A percentile compares a stretch with the other conserved stretches of the same genome.
Conservation (phyloP, 129 eudicot genomes). For the Ambrosia artemisiifolia region DNA sequence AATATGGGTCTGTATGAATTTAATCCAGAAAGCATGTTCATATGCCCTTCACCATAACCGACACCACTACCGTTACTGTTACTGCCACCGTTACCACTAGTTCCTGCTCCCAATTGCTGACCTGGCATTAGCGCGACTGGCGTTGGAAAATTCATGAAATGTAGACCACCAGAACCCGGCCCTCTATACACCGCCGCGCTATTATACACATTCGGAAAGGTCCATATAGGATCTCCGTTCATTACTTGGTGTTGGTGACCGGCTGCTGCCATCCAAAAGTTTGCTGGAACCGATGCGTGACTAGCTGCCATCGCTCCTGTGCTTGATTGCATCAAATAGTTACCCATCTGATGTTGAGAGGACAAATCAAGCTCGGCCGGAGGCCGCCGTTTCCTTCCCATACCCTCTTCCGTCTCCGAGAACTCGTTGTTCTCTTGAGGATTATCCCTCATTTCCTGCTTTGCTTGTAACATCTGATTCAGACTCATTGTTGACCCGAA, state of each 20-base stretch:
- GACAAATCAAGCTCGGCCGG: slow-evolving; percentile 45
- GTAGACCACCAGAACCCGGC: slow-evolving; percentile 69
- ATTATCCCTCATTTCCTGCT: slow-evolving; percentile 51
- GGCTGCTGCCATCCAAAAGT: slow-evolving; percentile 96
- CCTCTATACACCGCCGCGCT: slow-evolving; percentile 71
- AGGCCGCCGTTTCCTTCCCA: slow-evolving; percentile 44
- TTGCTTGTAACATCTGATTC: slow-evolving; percentile 52
- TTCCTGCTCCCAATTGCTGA: slow-evolving; percentile 34
- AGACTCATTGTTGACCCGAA: slow-evolving; percentile 47
- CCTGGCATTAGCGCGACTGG: slow-evolving; percentile 69
- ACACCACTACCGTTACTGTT: slow-evolving; percentile 29
- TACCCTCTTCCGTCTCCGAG: slow-evolving; percentile 50
- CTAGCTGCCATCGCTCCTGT: slow-evolving; percentile 52
- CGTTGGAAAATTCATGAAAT: slow-evolving; percentile 88
- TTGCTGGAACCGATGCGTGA: slow-evolving; percentile 73
- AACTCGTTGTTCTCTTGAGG: slow-evolving; percentile 35
- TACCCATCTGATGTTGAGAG: slow-evolving; percentile 45
- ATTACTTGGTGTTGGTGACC: slow-evolving; percentile 50
- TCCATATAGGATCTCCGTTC: slow-evolving; percentile 88
- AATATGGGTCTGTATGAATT: slow-evolving; percentile 47
- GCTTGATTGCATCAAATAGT: slow-evolving; percentile 59
- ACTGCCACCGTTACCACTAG: slow-evolving; percentile 1
- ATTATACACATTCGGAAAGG: slow-evolving; percentile 63
- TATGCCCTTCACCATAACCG: slow-evolving; percentile 59
- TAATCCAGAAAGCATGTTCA: slow-evolving; percentile 70